Conservation (phyloP, 768 basidiomycete genomes). For the Galerina sulciceps region DNA sequence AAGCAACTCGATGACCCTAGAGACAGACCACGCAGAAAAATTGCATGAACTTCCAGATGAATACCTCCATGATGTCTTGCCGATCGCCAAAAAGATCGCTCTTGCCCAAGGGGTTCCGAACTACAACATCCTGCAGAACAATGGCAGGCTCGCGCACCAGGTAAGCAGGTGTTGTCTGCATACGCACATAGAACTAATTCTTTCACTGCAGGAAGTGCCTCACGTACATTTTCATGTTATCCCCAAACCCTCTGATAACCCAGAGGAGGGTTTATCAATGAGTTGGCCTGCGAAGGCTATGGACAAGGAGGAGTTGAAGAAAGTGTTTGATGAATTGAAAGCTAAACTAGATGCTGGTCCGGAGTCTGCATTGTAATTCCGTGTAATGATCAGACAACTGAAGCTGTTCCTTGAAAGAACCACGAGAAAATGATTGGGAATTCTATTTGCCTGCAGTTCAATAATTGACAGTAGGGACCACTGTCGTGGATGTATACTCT, state of each 20-base stretch:
- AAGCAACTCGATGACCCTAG: not conserved
- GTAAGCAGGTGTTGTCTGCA: slow-evolving; percentile 28
- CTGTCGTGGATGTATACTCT: not conserved
- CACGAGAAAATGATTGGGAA: no score
- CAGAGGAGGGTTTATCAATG: slow-evolving; percentile 74
- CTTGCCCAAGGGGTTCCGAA: slow-evolving; percentile 72
- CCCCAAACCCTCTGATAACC: slow-evolving; percentile 70
- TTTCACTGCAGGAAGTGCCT: slow-evolving; percentile 58
- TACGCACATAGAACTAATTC: not conserved
- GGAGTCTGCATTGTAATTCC: slow-evolving; percentile 3
- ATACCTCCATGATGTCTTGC: slow-evolving; percentile 75
- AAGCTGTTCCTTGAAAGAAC: not conserved
- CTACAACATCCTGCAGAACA: slow-evolving; percentile 85
- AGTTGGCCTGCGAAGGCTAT: slow-evolving; percentile 74
- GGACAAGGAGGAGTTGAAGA: slow-evolving; percentile 68
- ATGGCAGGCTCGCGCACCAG: slow-evolving; percentile 63
- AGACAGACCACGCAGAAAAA: slow-evolving; percentile 81
- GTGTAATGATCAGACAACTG: not conserved
- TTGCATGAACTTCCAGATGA: slow-evolving; percentile 89
- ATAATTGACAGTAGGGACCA: not conserved
- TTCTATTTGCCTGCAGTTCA: not conserved
- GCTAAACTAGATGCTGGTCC: slow-evolving; percentile 22
- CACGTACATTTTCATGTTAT: slow-evolving; percentile 96
- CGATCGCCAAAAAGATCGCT: slow-evolving; percentile 88
- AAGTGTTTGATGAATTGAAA: slow-evolving; percentile 61